Base-by-base conservation (phyloP, 305 asterid genomes). In the Caryopteris hybrid region DNA sequence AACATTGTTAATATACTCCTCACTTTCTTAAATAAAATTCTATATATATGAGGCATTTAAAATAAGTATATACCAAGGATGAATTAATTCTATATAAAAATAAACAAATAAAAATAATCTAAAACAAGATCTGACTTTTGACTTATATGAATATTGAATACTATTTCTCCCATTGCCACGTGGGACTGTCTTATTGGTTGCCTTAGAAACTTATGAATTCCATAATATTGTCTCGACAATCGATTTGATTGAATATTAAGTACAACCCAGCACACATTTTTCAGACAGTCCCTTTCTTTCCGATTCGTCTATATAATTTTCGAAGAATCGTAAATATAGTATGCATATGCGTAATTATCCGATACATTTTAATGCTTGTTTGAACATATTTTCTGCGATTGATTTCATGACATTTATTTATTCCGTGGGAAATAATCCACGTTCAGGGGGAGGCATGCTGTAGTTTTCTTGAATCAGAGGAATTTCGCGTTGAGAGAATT, bases 381-480 rank as follows among this genome's bases (percentile, higher is more conserved):
- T 31, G 36, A 31, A 33, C 71, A 36, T 38, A 9, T 61, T 18
- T 36, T 59, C 5, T 22, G 29, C 42, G 69, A 18, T 71, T 65
- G 55, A 42, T 68, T 61, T 38, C 9, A 50, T 42, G 50, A 48
- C 45, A 34, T 8, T 23, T 47, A 11, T 34, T 42, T 36, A 29
- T 66, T 55, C 56, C 31, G 41, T 70, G 55, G 51, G 71, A 73
- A 69, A 57, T 73, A 34, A 64, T 69, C 61, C 8, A 31, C 57
- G 57, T 7, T 57, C 18, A 25, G 45, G 73, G 76, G 68, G 25
- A 41, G 53, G 48, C 39, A 2, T 65, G 70, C 68, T 60, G 36
- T 22, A 43, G 47, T 66, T 47, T 61, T 54, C 27, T 5, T 31
- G 25, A 36, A 47, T 47, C 17, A 25, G 56, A 65, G 27, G 50